A percentile compares a stretch with the other conserved stretches of the same genome.
Evolutionary conservation across 345 rosid genomes (phyloP).

Genomic region (Ailanthus altissimus): DNA sequence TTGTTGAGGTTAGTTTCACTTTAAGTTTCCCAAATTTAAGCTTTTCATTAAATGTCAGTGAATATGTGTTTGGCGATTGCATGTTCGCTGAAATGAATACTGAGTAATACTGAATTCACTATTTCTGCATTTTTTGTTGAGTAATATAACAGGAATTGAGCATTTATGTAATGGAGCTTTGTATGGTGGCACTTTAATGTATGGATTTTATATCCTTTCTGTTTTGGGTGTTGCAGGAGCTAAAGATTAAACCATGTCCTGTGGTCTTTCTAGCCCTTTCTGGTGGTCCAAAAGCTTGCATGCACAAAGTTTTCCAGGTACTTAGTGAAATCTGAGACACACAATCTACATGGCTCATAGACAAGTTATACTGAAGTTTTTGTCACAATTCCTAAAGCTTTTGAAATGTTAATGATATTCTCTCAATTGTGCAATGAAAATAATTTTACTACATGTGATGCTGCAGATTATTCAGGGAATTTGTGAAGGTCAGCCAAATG

Average conservation of each 20-base stretch:
- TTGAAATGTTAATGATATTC: background rate
- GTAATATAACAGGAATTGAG: background rate
- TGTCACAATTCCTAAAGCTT: background rate
- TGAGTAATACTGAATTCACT: background rate
- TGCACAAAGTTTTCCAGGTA: slow-evolving; percentile 90
- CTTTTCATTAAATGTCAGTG: background rate
- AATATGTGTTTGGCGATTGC: too few relatives aligned
- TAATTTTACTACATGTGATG: slow-evolving; percentile 21
- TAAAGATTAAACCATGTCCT: slow-evolving; percentile 67
- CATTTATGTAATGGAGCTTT: background rate
- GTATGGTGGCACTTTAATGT: background rate
- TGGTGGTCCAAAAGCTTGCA: slow-evolving; percentile 87
- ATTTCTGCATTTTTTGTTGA: background rate
- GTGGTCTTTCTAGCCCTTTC: slow-evolving; percentile 78
- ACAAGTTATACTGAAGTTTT: background rate
- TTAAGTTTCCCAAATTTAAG: background rate
- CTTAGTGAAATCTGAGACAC: background rate
- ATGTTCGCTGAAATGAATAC: too few relatives aligned
- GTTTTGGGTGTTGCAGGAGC: slow-evolving; percentile 44
- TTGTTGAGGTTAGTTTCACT: slow-evolving; percentile 59
- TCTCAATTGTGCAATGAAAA: background rate
- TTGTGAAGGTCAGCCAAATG: slow-evolving; percentile 60
- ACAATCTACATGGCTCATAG: background rate
- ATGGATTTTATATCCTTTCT: slow-evolving; percentile 8
- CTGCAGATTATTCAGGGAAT: slow-evolving; percentile 60